Percentiles rank a stretch among this genome's conserved stretches.
Evolutionary conservation across 306 rosid genomes (phyloP).

Genomic region (Lithocarpus polystachyus): DNA sequence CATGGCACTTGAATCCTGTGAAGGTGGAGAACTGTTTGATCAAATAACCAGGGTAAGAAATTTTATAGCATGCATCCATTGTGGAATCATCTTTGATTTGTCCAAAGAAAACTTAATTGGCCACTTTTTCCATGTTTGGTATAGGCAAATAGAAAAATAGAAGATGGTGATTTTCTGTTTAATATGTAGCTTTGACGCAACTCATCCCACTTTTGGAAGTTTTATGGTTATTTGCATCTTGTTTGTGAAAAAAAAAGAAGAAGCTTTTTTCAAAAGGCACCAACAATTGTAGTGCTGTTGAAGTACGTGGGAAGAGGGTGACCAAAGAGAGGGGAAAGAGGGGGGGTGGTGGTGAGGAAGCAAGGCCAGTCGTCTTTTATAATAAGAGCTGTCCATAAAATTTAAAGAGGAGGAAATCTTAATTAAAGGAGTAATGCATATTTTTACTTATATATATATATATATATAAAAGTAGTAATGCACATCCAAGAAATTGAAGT

Average conservation of each 20-base stretch:
- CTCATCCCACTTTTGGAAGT: not conserved
- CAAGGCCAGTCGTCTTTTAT: not conserved
- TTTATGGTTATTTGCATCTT: not conserved
- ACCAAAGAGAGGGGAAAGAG: not conserved
- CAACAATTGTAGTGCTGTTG: not conserved
- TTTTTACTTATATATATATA: too few relatives aligned
- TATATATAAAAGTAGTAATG: not conserved
- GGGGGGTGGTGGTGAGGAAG: not conserved
- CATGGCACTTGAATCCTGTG: conserved; percentile 99
- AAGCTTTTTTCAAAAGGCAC: not conserved
- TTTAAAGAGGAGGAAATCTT: not conserved
- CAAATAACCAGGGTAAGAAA: conserved; percentile 86
- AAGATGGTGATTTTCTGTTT: not conserved
- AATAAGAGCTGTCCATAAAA: not conserved
- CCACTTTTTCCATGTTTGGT: not conserved
- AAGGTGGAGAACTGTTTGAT: conserved; percentile 99
- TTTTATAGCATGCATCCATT: conserved; percentile 9
- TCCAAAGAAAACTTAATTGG: not conserved
- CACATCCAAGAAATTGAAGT: not conserved
- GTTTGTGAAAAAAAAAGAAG: not conserved
- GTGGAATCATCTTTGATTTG: conserved; percentile 15
- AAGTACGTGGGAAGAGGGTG: not conserved
- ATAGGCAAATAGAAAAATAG: too few relatives aligned
- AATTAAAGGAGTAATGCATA: not conserved
- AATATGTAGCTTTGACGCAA: not conserved